A percentile compares a stretch with the other conserved stretches of the same genome.
Evolutionary conservation across 2,329 filamentous ascomycete genomes (phyloP).

Genomic region (Arthrocladium fulminans): DNA sequence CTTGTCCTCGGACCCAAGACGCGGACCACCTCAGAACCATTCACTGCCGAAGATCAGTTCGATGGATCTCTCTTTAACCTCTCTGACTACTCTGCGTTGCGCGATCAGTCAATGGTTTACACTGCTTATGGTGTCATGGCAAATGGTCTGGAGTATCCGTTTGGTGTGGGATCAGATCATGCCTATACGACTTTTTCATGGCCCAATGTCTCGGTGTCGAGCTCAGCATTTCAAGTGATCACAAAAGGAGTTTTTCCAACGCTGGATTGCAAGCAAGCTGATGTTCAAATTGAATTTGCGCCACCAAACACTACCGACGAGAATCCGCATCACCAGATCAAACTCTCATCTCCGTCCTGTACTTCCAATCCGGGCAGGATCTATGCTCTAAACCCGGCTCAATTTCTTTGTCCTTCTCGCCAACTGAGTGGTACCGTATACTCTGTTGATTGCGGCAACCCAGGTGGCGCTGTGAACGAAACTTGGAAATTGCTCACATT

Average conservation of each 20-base stretch:
- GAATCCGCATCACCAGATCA: conserved; percentile 4
- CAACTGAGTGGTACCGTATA: conserved; percentile 13
- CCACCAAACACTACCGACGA: conserved; percentile 11
- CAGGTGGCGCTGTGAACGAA: not conserved
- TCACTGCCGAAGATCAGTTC: not conserved
- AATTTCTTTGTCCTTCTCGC: conserved; percentile 9
- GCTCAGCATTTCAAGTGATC: not conserved
- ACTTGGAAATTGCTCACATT: not conserved
- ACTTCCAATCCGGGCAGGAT: conserved; percentile 4
- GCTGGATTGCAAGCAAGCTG: conserved; percentile 13
- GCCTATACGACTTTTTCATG: conserved; percentile 11
- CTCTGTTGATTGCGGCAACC: conserved; percentile 10
- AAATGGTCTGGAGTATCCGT: conserved; percentile 4
- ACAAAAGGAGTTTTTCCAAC: conserved; percentile 12
- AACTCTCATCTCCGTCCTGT: conserved; percentile 9
- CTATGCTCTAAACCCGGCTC: conserved; percentile 11
- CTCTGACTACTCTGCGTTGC: not conserved
- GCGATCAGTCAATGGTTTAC: conserved; percentile 15
- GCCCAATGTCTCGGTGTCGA: not conserved
- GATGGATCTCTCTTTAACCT: conserved; percentile 12
- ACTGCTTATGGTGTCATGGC: conserved; percentile 13
- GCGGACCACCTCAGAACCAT: not conserved
- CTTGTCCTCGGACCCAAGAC: conserved; percentile 21
- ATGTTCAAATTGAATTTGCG: conserved; percentile 9
- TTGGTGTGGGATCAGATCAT: conserved; percentile 6